Conservation (phyloP, 116 monocot species). For the Trichopus zeylanicus region DNA sequence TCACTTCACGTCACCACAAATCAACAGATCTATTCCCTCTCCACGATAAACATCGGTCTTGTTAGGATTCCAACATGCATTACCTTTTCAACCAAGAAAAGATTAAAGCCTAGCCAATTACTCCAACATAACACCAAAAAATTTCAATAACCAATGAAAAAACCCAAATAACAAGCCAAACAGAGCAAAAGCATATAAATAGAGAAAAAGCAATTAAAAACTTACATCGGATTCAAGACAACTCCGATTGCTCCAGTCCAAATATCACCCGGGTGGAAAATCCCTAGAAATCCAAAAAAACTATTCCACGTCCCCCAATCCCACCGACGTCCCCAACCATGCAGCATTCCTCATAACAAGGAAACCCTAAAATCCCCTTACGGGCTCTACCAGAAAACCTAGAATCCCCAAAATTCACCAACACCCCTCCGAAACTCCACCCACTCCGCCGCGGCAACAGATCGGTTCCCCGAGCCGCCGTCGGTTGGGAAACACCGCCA, state of each 20-base stretch:
- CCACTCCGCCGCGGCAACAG: background rate
- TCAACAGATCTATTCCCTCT: background rate
- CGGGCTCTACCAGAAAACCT: background rate
- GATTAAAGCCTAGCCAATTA: background rate
- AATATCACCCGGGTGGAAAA: constrained; percentile 1
- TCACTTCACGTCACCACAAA: background rate
- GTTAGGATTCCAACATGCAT: background rate
- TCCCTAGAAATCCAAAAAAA: background rate
- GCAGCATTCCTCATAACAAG: background rate
- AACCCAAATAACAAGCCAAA: background rate
- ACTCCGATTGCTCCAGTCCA: background rate
- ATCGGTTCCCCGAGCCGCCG: background rate
- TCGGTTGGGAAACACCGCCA: background rate
- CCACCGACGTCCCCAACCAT: background rate
- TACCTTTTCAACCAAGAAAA: background rate
- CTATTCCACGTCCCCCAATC: background rate
- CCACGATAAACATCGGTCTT: background rate
- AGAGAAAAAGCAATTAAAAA: background rate
- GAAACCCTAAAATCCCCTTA: background rate
- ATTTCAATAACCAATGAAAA: background rate
- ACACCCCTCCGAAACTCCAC: background rate
- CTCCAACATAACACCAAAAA: no score
- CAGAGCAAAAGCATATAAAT: background rate
- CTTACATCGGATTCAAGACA: background rate
- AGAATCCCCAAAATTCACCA: background rate